These are phyloP conservation scores for Saccharomyces hybrid DNA, from an alignment of 1,139 yeast genomes.

Conservation along the genomic window DNA sequence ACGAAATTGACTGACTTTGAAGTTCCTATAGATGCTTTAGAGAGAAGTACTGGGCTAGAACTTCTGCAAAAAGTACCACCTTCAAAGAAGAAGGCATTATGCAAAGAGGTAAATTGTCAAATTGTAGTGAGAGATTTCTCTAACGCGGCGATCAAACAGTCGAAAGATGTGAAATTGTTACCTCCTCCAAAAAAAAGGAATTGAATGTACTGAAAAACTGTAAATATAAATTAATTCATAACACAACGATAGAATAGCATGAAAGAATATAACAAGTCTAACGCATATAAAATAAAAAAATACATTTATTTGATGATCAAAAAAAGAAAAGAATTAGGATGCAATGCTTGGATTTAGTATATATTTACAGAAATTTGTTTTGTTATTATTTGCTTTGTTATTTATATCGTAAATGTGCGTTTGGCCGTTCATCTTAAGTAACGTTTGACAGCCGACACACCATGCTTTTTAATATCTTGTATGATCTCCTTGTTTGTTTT, in stretches of 20 bases:
- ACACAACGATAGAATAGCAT: neutral
- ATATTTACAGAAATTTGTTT: neutral
- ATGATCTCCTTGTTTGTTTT: conserved; percentile 5
- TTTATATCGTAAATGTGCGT: neutral
- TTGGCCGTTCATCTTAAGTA: conserved; percentile 40
- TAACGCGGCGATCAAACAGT: conserved; percentile 36
- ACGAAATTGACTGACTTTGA: conserved; percentile 68
- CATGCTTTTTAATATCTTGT: conserved; percentile 1
- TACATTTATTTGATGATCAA: neutral
- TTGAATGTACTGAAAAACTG: conserved; percentile 23
- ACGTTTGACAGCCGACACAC: neutral
- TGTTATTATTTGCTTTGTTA: neutral
- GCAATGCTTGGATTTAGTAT: neutral
- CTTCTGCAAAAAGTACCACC: conserved; percentile 63
- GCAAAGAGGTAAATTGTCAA: conserved; percentile 73
- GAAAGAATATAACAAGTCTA: neutral
- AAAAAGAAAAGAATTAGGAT: neutral
- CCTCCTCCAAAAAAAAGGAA: conserved; percentile 34
- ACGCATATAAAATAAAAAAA: neutral
- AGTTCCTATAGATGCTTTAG: conserved; percentile 86
- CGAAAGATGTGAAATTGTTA: conserved; percentile 20
- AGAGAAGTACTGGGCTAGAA: conserved; percentile 77
- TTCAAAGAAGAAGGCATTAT: conserved; percentile 54
- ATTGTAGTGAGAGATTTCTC: conserved; percentile 78
- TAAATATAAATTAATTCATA: neutral